phyloP scores from a whole-genome alignment of 306 rosid genomes.

The Mimosa pudica region DNA sequence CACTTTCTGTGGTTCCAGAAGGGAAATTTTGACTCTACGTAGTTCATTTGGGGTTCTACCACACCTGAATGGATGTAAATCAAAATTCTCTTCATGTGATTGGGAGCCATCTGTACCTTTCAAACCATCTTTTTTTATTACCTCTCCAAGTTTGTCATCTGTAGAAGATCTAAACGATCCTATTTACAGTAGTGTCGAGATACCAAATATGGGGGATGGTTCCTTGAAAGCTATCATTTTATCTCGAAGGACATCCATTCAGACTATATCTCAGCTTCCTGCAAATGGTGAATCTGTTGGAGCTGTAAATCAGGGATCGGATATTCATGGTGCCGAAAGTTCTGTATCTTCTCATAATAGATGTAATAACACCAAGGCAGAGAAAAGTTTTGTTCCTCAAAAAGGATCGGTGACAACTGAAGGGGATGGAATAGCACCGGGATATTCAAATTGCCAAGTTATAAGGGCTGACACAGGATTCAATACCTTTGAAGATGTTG shows the following conservation, averaged over 20 bases:
- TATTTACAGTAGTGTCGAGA: constrained; percentile 49
- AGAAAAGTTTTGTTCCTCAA: constrained; percentile 23
- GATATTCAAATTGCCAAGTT: constrained; percentile 39
- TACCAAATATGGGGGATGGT: constrained; percentile 43
- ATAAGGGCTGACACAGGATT: constrained; percentile 32
- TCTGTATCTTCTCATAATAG: constrained; percentile 55
- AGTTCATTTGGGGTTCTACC: constrained; percentile 19
- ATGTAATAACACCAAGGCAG: constrained; percentile 37
- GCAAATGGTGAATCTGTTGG: constrained; percentile 35
- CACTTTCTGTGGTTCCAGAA: neutral
- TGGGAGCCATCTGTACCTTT: constrained; percentile 73
- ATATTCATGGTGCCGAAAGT: constrained; percentile 44
- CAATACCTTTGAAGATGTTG: constrained; percentile 29
- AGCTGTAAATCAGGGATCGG: constrained; percentile 37
- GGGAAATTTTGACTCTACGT: neutral
- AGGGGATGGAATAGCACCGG: constrained; percentile 45
- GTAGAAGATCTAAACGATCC: constrained; percentile 49
- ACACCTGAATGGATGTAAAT: constrained; percentile 35
- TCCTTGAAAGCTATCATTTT: constrained; percentile 38
- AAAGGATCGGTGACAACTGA: constrained; percentile 38
- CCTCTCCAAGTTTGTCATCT: constrained; percentile 33
- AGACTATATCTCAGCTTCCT: constrained; percentile 24
- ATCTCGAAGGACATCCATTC: constrained; percentile 36
- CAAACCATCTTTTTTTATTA: constrained; percentile 58
- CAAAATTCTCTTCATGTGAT: constrained; percentile 41